Percentiles rank a stretch among this genome's conserved stretches.
Conservation (phyloP, 495 filamentous ascomycete species). For the Ascobolus immersus region DNA sequence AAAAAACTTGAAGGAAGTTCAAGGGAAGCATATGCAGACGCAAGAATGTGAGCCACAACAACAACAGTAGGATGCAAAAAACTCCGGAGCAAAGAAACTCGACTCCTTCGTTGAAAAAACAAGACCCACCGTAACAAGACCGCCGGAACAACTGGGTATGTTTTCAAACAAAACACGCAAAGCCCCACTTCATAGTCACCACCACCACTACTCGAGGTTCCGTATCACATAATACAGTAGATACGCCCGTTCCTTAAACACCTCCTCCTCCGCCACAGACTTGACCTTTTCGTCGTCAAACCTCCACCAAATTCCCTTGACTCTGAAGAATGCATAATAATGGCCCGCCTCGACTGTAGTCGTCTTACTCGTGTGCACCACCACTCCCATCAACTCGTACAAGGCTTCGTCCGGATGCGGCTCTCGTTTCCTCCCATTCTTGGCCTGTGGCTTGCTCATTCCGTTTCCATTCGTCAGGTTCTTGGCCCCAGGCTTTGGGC, state of each 20-base stretch:
- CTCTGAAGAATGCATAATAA: conserved; percentile 64
- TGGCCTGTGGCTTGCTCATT: background rate
- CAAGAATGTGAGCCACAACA: too few species aligned
- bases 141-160: too few species aligned
- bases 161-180: too few species aligned
- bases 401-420: conserved; percentile 21
- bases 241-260: conserved; percentile 60
- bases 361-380: too few species aligned
- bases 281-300: conserved; percentile 86
- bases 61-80: too few species aligned
- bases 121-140: too few species aligned
- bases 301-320: conserved; percentile 66
- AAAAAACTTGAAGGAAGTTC: too few species aligned
- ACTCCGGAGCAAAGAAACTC: too few species aligned
- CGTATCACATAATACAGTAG: conserved; percentile 64
- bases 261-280: conserved; percentile 47
- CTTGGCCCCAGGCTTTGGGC: conserved; percentile 8
- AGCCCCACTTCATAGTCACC: too few species aligned
- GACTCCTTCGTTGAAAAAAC: too few species aligned
- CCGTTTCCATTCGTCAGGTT: background rate
- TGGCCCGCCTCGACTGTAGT: conserved; percentile 74
- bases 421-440: background rate
- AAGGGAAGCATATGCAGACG: too few species aligned
- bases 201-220: too few species aligned
- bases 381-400: conserved; percentile 67